Percentiles rank a stretch among this genome's conserved stretches.
Conservation (phyloP, 2,329 filamentous ascomycete species). For the Ophioceras dolichostomum region DNA sequence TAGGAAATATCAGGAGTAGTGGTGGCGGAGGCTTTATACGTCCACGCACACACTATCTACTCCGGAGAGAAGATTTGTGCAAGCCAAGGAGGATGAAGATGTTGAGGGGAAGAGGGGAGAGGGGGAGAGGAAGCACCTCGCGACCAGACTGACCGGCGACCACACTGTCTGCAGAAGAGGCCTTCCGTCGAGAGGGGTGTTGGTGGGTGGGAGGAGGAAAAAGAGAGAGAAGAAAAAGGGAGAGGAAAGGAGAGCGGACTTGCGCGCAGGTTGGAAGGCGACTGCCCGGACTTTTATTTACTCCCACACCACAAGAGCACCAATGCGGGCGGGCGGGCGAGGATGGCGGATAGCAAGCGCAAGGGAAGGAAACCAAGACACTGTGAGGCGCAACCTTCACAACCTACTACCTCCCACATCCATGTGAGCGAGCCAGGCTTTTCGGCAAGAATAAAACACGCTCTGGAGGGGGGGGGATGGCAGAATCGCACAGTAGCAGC, state of each 20-base stretch:
- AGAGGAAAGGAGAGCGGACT: slow-evolving; percentile 7
- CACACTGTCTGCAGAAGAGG: slow-evolving; percentile 25
- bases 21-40: not conserved
- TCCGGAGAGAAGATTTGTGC: too few species aligned
- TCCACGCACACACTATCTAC: too few species aligned
- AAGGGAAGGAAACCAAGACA: not conserved
- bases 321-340: not conserved
- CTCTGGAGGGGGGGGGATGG: too few species aligned
- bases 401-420: not conserved
- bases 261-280: slow-evolving; percentile 11
- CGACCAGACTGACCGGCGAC: too few species aligned
- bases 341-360: not conserved
- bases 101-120: slow-evolving; percentile 3
- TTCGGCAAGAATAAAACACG: not conserved
- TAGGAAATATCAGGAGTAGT: not conserved
- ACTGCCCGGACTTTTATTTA: slow-evolving; percentile 11
- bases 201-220: slow-evolving; percentile 23
- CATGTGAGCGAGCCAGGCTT: not conserved
- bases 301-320: not conserved
- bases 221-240: slow-evolving; percentile 9
- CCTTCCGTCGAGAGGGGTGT: slow-evolving; percentile 41
- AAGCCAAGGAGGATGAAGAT: not conserved
- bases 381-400: too few species aligned
- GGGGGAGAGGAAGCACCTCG: slow-evolving; percentile 22
- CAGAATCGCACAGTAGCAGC: too few species aligned